These are phyloP conservation scores for Aspergillus coremiiformis DNA, from an alignment of 495 filamentous ascomycete genomes.

Conservation along the genomic window DNA sequence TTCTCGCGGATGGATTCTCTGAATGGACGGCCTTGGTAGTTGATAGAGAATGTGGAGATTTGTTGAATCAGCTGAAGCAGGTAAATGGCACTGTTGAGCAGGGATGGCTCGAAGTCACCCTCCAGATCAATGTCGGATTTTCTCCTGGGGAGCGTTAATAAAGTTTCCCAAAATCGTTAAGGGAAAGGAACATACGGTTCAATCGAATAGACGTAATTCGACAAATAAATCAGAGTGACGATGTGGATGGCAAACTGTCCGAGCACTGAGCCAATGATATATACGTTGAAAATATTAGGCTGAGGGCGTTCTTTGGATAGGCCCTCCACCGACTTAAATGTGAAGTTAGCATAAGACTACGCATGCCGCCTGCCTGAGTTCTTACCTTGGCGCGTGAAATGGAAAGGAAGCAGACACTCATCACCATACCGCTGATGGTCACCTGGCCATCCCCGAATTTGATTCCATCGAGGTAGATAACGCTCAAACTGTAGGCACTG, in stretches of 20 bases:
- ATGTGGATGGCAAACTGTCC: conserved; percentile 98
- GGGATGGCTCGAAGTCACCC: conserved; percentile 86
- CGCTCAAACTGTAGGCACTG: conserved; percentile 92
- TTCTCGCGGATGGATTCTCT: conserved; percentile 93
- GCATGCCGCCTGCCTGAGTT: neutral
- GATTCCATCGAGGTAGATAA: conserved; percentile 95
- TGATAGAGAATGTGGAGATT: conserved; percentile 98
- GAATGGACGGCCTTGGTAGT: conserved; percentile 98
- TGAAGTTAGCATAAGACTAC: conserved; percentile 16
- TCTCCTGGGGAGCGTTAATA: conserved; percentile 46
- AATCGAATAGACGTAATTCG: conserved; percentile 72
- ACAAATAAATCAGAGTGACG: conserved; percentile 87
- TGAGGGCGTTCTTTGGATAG: conserved; percentile 96
- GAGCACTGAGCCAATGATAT: conserved; percentile 96
- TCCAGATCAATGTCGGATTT: conserved; percentile 76
- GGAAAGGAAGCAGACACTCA: conserved; percentile 98
- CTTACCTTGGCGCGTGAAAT: conserved; percentile 84
- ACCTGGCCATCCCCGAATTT: conserved; percentile 99
- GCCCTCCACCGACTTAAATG: conserved; percentile 69
- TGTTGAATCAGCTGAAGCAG: conserved; percentile 98
- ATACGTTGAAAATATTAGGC: conserved; percentile 97
- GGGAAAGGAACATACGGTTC: conserved; percentile 58
- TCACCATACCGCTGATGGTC: conserved; percentile 98
- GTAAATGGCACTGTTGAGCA: conserved; percentile 96
- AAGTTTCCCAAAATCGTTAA: neutral